Base-by-base conservation (phyloP, 2,329 filamentous ascomycete species). In the Magnaporthiopsis rhizophila region DNA sequence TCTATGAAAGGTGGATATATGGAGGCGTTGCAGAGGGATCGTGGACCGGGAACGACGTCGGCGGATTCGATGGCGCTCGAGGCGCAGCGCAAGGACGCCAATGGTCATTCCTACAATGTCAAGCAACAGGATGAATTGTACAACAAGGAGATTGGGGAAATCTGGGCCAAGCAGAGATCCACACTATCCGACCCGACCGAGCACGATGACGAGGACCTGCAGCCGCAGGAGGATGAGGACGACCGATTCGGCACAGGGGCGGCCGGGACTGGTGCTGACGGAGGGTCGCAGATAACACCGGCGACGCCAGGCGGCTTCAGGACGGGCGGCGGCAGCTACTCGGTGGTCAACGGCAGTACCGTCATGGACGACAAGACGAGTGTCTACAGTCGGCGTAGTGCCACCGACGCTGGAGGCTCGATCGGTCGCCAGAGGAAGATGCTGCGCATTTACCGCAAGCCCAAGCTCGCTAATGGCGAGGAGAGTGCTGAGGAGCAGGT, bases 1-100 rank as follows among this genome's bases (percentile, higher is more conserved):
- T 96, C 92, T 0, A 99, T 99, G 95, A 99, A 99, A 77, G 95
- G 95, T 67, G 95, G 95, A 0, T 99, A 87, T 66, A 84, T 97
- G 75, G 91, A 93, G 72, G 89, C 92, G 26, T 85, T 96, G 32
- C 85, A 77, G 65, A 59, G 58, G 45, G 62, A 63, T 24, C 50
- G 62, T 26, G 86, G 86, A 2, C 85, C 86, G 3, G 76, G 85
- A 56, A 84, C 86, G 9, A 88, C 86, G 3, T 87, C 86, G 12
- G 92, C 92, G 26, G 92, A 97, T 74, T 92, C 91, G 71, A 91
- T 92, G 66, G 93, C 91, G 71, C 91, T 93, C 66, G 90, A 92
- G 71, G 90, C 93, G 67, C 91, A 93, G 74, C 86, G 95, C 68
- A 91, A 93, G 72, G 90, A 90, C 21, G 94, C 95, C 68, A 92